These are phyloP conservation scores for Malassezia globosa DNA, from an alignment of 1,284 basidiomycete genomes.

Conservation along the genomic window DNA sequence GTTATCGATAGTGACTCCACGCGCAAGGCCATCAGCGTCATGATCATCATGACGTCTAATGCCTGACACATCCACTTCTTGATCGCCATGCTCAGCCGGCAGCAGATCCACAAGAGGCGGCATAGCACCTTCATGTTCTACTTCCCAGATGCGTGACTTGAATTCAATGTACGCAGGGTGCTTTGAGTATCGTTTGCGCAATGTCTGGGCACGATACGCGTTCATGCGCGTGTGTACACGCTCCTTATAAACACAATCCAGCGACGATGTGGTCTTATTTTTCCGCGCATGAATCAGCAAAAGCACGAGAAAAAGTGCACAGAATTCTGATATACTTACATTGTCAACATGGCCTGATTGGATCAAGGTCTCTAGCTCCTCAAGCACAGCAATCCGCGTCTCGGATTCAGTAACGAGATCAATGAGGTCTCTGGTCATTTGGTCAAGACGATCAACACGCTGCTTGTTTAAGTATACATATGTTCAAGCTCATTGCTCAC, in stretches of 20 bases:
- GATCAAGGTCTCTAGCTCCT: constrained; percentile 14
- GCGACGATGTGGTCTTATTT: background rate
- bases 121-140: constrained; percentile 28
- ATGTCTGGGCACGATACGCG: constrained; percentile 22
- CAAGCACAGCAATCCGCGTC: constrained; percentile 18
- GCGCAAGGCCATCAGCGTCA: too few relatives aligned
- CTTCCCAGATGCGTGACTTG: constrained; percentile 26
- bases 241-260: constrained; percentile 18
- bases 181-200: constrained; percentile 27
- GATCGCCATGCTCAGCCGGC: constrained; percentile 17
- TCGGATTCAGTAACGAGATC: constrained; percentile 26
- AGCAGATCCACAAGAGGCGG: constrained; percentile 31
- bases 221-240: constrained; percentile 12
- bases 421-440: constrained; percentile 24
- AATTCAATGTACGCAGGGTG: constrained; percentile 28
- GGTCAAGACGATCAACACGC: constrained; percentile 20
- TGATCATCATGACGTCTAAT: too few relatives aligned
- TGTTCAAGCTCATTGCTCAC: background rate
- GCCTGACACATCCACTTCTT: too few relatives aligned
- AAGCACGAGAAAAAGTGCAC: too few relatives aligned
- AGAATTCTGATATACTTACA: too few relatives aligned
- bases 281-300: too few relatives aligned
- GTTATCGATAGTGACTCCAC: constrained; percentile 2
- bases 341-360: background rate
- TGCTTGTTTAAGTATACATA: too few relatives aligned